Base-by-base conservation (phyloP, 371 early-diverging fungal genomes). In the Zychaea mexicana region DNA sequence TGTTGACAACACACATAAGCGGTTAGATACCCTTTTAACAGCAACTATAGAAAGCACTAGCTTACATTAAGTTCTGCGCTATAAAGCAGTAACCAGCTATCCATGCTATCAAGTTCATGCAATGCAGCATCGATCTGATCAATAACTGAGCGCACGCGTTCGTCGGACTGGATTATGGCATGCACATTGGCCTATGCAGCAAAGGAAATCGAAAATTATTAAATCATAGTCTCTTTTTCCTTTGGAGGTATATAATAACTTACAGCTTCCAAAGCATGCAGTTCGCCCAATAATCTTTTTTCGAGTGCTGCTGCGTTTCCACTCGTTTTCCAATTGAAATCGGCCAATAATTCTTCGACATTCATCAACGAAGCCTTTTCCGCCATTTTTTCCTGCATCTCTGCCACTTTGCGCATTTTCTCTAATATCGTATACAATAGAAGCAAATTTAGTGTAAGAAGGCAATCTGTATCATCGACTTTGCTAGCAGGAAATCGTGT, bases 81-180 rank as follows among this genome's bases (percentile, higher is more conserved):
- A 74, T 96, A 96, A 33, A 92, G 83, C 15, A 81, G 74, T 28
- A 96, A 77, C 95, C 95, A 94, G 31, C 84, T 87, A 63, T 95
- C 94, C 84, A 96, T 92, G 49, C 77, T 82, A 52, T 91, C 91
- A 42, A 97, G 76, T 59, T 94, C 92, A 21, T 78, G 61, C 24
- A 95, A 80, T 2, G 95, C 91, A 26, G 79, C 81, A 57, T 97
- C 95, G 30, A 96, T 86, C 60, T 95, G 90, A 21, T 77, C 80
- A 19, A 95, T 85, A 24, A 97, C 90, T 4, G 84, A 78, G 49
- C 88, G 83, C n/a, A 95, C 94, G 60, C 91, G 85, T 60, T 90
- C 89, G 65, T 96, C 96, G 21, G 95, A 91, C 70, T 94, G 91
- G 36, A 97, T 91, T 61, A 97, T 94, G 1, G 94, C 94, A 66